A percentile compares a stretch with the other conserved stretches of the same genome.
phyloP scores from a whole-genome alignment of 2,329 filamentous ascomycete genomes.

The Celoporthe dispersa region DNA sequence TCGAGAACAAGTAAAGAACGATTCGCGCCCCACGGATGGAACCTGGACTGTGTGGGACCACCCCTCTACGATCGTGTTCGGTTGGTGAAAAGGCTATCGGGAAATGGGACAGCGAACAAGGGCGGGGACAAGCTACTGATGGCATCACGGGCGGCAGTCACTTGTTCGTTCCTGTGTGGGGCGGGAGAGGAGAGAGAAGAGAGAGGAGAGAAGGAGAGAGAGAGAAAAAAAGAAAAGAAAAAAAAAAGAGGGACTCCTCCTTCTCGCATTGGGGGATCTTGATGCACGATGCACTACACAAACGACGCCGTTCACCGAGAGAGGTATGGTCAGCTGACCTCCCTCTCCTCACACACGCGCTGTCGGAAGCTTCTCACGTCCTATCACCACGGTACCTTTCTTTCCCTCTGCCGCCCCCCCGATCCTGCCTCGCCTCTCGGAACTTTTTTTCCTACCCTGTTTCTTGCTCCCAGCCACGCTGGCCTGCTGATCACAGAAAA shows the following conservation, averaged over 20 bases:
- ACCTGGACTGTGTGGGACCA: conserved; percentile 25
- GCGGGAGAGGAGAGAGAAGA: conserved; percentile 9
- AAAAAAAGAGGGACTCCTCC: background rate
- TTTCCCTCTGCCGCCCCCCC: too few species aligned
- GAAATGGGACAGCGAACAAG: background rate
- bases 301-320: background rate
- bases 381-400: too few species aligned
- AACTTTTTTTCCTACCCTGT: too few species aligned
- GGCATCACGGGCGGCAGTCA: conserved; percentile 9
- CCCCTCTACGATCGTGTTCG: conserved; percentile 18
- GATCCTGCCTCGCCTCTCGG: too few species aligned
- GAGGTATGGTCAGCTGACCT: conserved; percentile 10
- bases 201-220: too few species aligned
- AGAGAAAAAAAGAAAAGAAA: background rate
- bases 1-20: conserved; percentile 30
- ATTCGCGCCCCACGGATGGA: conserved; percentile 23
- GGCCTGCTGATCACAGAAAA: too few species aligned
- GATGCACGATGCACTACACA: background rate
- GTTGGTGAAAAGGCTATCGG: conserved; percentile 12
- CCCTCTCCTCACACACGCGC: background rate
- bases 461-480: too few species aligned
- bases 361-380: conserved; percentile 3
- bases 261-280: background rate
- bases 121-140: background rate
- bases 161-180: background rate